These are phyloP conservation scores for Ascodesmis nigricans DNA, from an alignment of 495 filamentous ascomycete species.

Conservation along the genomic window DNA sequence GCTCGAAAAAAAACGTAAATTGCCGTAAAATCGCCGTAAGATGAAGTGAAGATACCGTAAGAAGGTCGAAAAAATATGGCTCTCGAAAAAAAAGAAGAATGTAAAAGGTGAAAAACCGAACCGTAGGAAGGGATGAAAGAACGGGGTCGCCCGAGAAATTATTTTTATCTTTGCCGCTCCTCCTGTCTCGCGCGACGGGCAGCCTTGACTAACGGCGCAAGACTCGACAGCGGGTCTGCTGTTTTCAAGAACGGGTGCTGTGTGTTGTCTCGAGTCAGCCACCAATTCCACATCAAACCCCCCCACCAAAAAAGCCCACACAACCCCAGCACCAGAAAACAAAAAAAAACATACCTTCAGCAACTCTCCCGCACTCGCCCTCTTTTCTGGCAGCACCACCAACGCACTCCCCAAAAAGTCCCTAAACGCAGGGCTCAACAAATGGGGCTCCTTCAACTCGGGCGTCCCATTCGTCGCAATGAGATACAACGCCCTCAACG, in stretches of 20 bases:
- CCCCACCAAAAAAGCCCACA: neutral
- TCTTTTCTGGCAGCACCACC: constrained; percentile 90
- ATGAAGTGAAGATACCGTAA: no score
- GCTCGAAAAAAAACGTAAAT: no score
- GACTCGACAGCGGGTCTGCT: constrained; percentile 50
- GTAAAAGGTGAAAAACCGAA: no score
- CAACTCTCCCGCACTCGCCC: constrained; percentile 80
- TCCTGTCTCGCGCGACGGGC: constrained; percentile 63
- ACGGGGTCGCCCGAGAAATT: no score
- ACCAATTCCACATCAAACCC: no score
- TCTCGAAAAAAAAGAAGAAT: no score
- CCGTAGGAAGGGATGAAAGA: no score
- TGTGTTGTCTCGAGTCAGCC: no score
- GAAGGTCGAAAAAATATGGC: no score
- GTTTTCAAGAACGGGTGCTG: constrained; percentile 77
- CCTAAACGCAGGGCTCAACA: constrained; percentile 54
- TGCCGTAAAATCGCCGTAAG: no score
- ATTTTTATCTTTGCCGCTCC: constrained; percentile 36
- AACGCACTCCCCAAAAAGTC: constrained; percentile 80
- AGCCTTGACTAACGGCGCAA: constrained; percentile 66
- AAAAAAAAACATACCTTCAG: constrained; percentile 42
- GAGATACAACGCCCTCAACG: constrained; percentile 76
- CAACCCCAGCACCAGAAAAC: neutral
- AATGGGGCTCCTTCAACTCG: constrained; percentile 77
- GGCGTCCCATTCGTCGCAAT: constrained; percentile 97